Base-by-base conservation (phyloP, 1,284 basidiomycete genomes). In the Trichosporon sp. region DNA sequence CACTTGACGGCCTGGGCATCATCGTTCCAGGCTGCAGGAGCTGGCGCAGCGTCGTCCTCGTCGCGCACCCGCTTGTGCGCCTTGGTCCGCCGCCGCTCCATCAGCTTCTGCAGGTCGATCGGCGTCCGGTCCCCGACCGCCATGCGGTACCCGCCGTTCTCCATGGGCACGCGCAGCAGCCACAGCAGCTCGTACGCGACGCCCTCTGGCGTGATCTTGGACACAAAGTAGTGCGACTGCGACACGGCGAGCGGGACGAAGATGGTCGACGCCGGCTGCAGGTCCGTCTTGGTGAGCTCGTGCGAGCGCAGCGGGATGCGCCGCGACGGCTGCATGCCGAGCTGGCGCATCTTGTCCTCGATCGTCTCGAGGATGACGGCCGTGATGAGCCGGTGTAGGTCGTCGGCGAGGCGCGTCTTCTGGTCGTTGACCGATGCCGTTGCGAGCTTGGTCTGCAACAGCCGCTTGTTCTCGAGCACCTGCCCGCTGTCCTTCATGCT, bases 291-390 rank as follows among this genome's bases (percentile, higher is more conserved):
- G 18, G 75, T 68, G n/a, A 81, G 70, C 60, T 81, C 80, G 75
- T 77, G 75, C 1, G 75, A 73, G 13, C 77, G 75, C 9, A 82
- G 68, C 2, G 77, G 71, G 7, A 81, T 64, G n/a, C 77, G 71
- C 2, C 80, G 76, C 4, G 72, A 66, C 3, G 80, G 80, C 15
- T 69, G 42, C 69, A 76, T 76, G 2, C 80, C 80, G 6, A 81
- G 68, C 34, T 77, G 76, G 5, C 76, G 67, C 71, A 81, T 76
- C 38, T 82, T 79, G 65, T 69, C 70, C 64, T 81, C 78, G 13
- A 81, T 68, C 65, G 75, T 78, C 68, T 82, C 80, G 65, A 75
- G 77, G 42, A 81, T 75, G 32, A 80, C 79, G 13, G 77, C 79
- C 9, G 75, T 71, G 23, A 78, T 74, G 29, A 82, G 65, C 21